phyloP scores from a whole-genome alignment of 2,329 filamentous ascomycete species.

The Exophiala mesophila region DNA sequence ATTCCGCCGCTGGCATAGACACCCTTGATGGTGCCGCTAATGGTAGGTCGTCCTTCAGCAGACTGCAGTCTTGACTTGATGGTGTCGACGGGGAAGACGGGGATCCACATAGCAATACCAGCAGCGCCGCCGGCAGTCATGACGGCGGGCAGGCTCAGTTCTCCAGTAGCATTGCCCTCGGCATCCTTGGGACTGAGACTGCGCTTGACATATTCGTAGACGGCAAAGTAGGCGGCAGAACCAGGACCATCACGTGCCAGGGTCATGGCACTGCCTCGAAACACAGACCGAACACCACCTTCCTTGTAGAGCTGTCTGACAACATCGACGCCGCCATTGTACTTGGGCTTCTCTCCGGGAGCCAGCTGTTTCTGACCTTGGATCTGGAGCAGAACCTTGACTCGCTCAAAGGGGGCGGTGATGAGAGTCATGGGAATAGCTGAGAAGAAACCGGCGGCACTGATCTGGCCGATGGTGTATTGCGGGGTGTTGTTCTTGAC shows the following conservation, averaged over 20 bases:
- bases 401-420: constrained; percentile 97
- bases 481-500: constrained; percentile 57
- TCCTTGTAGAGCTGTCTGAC: constrained; percentile 89
- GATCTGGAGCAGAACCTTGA: constrained; percentile 97
- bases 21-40: constrained; percentile 72
- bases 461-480: constrained; percentile 81
- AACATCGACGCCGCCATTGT: constrained; percentile 81
- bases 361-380: constrained; percentile 83
- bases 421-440: constrained; percentile 96
- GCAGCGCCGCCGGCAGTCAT: constrained; percentile 83
- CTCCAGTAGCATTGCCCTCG: constrained; percentile 65
- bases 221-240: constrained; percentile 90
- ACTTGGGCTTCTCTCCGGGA: constrained; percentile 88
- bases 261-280: constrained; percentile 84
- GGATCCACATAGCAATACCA: constrained; percentile 98
- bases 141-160: constrained; percentile 76
- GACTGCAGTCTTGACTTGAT: constrained; percentile 93
- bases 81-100: constrained; percentile 95
- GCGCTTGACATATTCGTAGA: constrained; percentile 94
- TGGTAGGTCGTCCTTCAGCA: constrained; percentile 75
- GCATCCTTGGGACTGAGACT: constrained; percentile 76
- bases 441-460: constrained; percentile 92
- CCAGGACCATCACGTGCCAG: constrained; percentile 91
- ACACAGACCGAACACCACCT: constrained; percentile 85
- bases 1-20: constrained; percentile 79